phyloP scores from a whole-genome alignment of 805 yeast genomes.

The Zygosaccharomyces siamensis region DNA sequence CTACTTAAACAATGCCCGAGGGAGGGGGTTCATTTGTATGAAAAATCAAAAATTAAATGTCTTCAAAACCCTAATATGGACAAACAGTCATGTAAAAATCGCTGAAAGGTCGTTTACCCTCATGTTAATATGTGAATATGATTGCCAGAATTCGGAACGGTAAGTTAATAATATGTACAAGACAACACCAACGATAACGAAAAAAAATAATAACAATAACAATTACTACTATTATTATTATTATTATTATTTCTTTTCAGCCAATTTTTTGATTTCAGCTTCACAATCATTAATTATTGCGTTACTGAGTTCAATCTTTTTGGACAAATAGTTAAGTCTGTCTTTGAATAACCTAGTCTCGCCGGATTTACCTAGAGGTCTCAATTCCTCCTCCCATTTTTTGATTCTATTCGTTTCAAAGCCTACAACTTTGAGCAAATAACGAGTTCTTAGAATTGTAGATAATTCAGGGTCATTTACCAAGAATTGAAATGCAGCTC shows the following conservation, averaged over 20 bases:
- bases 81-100: not conserved
- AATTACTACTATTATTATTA: too few species aligned
- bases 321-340: conserved; percentile 61
- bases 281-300: conserved; percentile 47
- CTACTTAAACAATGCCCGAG: not conserved
- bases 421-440: conserved; percentile 48
- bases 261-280: conserved; percentile 36
- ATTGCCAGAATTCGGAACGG: not conserved
- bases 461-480: conserved; percentile 51
- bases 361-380: conserved; percentile 47
- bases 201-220: too few species aligned
- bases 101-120: not conserved
- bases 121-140: not conserved
- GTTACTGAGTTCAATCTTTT: conserved; percentile 61
- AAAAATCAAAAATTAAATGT: not conserved
- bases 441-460: conserved; percentile 60
- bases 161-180: not conserved
- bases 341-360: conserved; percentile 51
- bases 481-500: conserved; percentile 71
- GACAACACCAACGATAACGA: not conserved
- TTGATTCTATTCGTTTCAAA: conserved; percentile 59
- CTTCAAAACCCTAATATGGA: not conserved
- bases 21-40: too few species aligned
- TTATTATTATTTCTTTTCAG: conserved; percentile 13
- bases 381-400: conserved; percentile 67